A percentile compares a stretch with the other conserved stretches of the same genome.
Conservation (phyloP, 768 basidiomycete genomes). For the Termitomyces sp. region DNA sequence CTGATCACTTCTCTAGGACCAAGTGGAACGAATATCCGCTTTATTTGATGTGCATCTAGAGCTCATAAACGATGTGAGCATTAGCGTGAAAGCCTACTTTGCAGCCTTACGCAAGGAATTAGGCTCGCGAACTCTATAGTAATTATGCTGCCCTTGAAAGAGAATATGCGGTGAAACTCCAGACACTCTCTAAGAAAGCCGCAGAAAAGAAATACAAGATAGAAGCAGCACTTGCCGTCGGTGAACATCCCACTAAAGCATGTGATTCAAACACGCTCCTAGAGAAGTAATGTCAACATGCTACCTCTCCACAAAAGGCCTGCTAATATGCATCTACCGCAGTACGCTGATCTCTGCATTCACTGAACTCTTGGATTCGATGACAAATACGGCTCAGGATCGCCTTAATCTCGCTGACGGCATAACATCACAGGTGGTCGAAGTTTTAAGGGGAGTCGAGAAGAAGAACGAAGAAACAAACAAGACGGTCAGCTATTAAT, state of each 20-base stretch:
- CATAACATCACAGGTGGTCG: slow-evolving; percentile 53
- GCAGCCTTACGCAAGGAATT: background rate
- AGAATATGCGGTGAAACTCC: slow-evolving; percentile 73
- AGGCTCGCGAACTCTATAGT: slow-evolving; percentile 72
- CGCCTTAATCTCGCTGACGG: slow-evolving; percentile 64
- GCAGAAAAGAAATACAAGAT: slow-evolving; percentile 65
- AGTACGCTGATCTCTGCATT: slow-evolving; percentile 77
- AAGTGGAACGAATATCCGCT: slow-evolving; percentile 56
- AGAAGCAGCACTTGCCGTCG: slow-evolving; percentile 50
- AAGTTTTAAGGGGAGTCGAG: slow-evolving; percentile 55
- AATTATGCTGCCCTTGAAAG: slow-evolving; percentile 66
- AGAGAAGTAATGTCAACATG: slow-evolving; percentile 36
- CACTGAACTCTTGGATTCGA: slow-evolving; percentile 56
- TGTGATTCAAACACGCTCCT: slow-evolving; percentile 47
- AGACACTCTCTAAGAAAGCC: slow-evolving; percentile 58
- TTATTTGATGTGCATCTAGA: slow-evolving; percentile 63
- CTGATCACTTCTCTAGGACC: slow-evolving; percentile 45
- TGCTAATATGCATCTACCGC: slow-evolving; percentile 7
- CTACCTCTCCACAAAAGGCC: slow-evolving; percentile 1
- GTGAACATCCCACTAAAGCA: slow-evolving; percentile 60
- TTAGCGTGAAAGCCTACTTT: background rate
- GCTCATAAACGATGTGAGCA: slow-evolving; percentile 55
- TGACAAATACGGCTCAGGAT: slow-evolving; percentile 58
- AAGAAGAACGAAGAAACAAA: slow-evolving; percentile 59
- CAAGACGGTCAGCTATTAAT: slow-evolving; percentile 48